These are phyloP conservation scores for Turnera subulata DNA, from an alignment of 345 rosid genomes.

Conservation along the genomic window DNA sequence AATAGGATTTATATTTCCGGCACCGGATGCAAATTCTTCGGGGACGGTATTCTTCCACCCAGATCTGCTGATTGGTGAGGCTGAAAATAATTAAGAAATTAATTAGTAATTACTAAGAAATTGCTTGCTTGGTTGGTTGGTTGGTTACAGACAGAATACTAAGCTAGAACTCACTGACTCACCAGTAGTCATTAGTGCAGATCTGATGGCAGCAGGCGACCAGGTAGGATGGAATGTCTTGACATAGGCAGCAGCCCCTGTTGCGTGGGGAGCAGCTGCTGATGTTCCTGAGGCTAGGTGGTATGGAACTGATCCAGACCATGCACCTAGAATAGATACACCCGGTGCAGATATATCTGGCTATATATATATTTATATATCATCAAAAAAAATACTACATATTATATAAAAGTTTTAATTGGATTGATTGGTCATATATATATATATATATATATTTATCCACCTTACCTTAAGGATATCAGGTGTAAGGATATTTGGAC, in stretches of 20 bases:
- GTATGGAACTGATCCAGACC: conserved; percentile 29
- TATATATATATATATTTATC: no score
- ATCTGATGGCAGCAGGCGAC: conserved; percentile 41
- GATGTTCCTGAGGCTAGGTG: conserved; percentile 51
- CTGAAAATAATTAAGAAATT: conserved; percentile 13
- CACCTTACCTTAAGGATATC: conserved; percentile 52
- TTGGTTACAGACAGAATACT: no score
- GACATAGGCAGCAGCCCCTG: conserved; percentile 45
- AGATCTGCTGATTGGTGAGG: conserved; percentile 22
- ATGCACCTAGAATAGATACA: conserved; percentile 8
- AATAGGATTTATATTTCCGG: conserved; percentile 37
- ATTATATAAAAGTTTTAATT: neutral
- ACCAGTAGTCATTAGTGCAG: conserved; percentile 41
- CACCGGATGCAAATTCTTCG: conserved; percentile 36
- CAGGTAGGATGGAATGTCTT: conserved; percentile 35
- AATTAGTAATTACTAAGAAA: neutral
- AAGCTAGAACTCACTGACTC: no score
- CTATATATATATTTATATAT: conserved; percentile 28
- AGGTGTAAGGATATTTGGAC: conserved; percentile 42
- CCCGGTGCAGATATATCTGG: no score
- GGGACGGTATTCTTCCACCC: neutral
- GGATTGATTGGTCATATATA: neutral
- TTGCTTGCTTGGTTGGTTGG: no score
- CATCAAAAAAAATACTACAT: neutral
- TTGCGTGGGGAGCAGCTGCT: conserved; percentile 53